A percentile compares a stretch with the other conserved stretches of the same genome.
Evolutionary conservation across 805 yeast genomes (phyloP).

Genomic region (Metschnikowia baotianmanensis): DNA sequence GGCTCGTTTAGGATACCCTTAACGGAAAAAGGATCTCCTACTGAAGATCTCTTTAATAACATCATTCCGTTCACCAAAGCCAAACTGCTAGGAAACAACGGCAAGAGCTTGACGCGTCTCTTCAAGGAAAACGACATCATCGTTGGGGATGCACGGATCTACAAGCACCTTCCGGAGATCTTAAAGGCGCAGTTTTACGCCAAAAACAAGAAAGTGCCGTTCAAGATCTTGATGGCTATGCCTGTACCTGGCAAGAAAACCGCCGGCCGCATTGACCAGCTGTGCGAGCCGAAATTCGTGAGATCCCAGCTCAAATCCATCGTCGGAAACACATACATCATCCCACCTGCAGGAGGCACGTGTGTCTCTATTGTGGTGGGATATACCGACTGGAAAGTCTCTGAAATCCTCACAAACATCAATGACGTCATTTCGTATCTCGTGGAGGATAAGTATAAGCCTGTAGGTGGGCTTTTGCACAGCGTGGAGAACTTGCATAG

Average conservation of each 20-base stretch:
- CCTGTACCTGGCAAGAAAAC: slow-evolving; percentile 36
- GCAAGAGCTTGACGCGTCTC: slow-evolving; percentile 45
- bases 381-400: slow-evolving; percentile 42
- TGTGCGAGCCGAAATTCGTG: slow-evolving; percentile 65
- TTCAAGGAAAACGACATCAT: slow-evolving; percentile 64
- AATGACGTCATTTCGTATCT: slow-evolving; percentile 51
- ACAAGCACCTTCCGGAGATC: slow-evolving; percentile 54
- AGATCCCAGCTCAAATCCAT: slow-evolving; percentile 63
- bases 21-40: slow-evolving; percentile 47
- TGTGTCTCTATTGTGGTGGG: slow-evolving; percentile 64
- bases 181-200: slow-evolving; percentile 62
- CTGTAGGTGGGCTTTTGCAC: slow-evolving; percentile 58
- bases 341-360: slow-evolving; percentile 59
- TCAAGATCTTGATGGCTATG: slow-evolving; percentile 58
- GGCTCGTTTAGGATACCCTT: slow-evolving; percentile 60
- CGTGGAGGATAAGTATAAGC: slow-evolving; percentile 40
- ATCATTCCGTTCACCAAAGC: slow-evolving; percentile 59
- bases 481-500: slow-evolving; percentile 45
- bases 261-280: slow-evolving; percentile 48
- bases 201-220: slow-evolving; percentile 65
- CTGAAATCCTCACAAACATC: slow-evolving; percentile 50
- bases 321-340: slow-evolving; percentile 56
- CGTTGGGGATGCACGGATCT: slow-evolving; percentile 67
- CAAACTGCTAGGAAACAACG: slow-evolving; percentile 43
- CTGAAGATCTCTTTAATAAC: slow-evolving; percentile 60